phyloP scores from a whole-genome alignment of 371 early-diverging fungal genomes.

The Mucor mucedo region DNA sequence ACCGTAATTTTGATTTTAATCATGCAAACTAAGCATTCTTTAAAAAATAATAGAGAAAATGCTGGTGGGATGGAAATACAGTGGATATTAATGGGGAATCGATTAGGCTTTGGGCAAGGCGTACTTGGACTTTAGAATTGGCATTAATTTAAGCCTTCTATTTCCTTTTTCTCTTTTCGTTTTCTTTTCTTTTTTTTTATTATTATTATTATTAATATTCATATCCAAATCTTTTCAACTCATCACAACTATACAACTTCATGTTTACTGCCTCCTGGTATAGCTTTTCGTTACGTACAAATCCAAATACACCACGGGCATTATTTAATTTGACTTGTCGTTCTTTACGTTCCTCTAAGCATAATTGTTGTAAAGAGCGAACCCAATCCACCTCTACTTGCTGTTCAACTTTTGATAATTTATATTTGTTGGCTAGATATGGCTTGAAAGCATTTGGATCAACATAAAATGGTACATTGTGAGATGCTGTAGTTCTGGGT shows the following conservation, averaged over 20 bases:
- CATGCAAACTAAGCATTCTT: background rate
- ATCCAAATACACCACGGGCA: constrained; percentile 43
- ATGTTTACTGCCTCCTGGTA: constrained; percentile 45
- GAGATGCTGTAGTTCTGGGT: constrained; percentile 37
- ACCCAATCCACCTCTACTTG: constrained; percentile 49
- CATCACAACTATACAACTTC: constrained; percentile 45
- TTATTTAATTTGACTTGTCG: constrained; percentile 34
- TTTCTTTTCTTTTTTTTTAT: constrained; percentile 1
- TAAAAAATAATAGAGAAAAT: constrained; percentile 60
- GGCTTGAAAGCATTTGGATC: constrained; percentile 43
- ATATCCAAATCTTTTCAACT: constrained; percentile 35
- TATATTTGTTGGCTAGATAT: constrained; percentile 33
- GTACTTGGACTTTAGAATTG: constrained; percentile 77
- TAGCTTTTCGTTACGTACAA: constrained; percentile 40
- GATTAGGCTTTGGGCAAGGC: constrained; percentile 74
- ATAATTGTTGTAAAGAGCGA: constrained; percentile 40
- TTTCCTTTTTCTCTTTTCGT: background rate
- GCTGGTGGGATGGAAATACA: constrained; percentile 82
- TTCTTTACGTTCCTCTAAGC: constrained; percentile 40
- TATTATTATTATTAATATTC: background rate
- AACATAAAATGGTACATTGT: constrained; percentile 51
- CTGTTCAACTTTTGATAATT: constrained; percentile 43
- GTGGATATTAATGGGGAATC: constrained; percentile 59
- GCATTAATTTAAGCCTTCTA: constrained; percentile 10
- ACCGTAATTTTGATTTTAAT: background rate